Evolutionary conservation across 1,139 yeast species (phyloP).

Genomic region (Spathaspora sp.): DNA sequence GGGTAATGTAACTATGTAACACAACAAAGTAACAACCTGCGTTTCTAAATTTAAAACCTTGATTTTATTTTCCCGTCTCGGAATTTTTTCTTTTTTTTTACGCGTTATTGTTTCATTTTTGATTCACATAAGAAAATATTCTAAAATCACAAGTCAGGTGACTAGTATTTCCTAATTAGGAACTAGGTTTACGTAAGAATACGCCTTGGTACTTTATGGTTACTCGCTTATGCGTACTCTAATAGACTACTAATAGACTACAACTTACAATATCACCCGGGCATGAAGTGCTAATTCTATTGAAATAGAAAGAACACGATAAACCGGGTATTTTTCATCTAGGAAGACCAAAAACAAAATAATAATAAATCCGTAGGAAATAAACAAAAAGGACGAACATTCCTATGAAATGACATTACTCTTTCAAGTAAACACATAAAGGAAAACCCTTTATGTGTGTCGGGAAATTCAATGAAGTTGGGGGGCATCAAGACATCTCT

Average conservation of each 20-base stretch:
- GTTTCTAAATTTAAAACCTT: no score
- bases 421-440: conserved; percentile 8
- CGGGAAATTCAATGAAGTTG: conserved; percentile 14
- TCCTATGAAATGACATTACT: conserved; percentile 13
- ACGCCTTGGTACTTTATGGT: no score
- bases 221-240: no score
- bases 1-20: no score
- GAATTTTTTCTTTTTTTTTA: no score
- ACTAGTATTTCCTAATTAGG: no score
- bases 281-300: conserved; percentile 53
- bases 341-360: conserved; percentile 43
- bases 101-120: no score
- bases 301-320: conserved; percentile 40
- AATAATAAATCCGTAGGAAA: conserved; percentile 13
- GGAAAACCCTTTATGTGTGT: conserved; percentile 16
- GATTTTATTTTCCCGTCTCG: no score
- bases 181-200: no score
- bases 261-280: conserved; percentile 40
- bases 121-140: no score
- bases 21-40: no score
- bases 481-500: conserved; percentile 14
- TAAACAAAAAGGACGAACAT: conserved; percentile 18
- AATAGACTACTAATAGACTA: not conserved
- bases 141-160: no score
- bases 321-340: conserved; percentile 47